Evolutionary conservation across 106 monocot species (phyloP), one percentile per base, ranked within the genome.

Genomic region (Narthecium ossifragum): DNA sequence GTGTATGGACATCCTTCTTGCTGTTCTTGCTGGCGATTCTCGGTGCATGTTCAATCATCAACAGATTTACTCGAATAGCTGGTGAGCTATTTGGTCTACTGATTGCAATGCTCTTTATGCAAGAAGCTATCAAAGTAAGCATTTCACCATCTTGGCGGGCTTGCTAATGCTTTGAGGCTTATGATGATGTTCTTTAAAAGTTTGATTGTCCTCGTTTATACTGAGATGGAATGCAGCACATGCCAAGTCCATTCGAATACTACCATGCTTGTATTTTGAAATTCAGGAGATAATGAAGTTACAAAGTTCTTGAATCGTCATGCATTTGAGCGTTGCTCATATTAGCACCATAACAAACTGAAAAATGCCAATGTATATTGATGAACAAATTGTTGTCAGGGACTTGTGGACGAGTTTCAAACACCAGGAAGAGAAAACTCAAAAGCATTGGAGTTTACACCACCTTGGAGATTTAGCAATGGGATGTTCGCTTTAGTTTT

Each of bases 91-190:
- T 92, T 47, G 92, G 92, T 29, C 41, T 92, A 17, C 83, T 92
- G 27, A 92, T 92, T 33, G 84, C 87, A 9, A 81, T 87, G 80
- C 75, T 92, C 34, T 87, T 92, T 48, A 84, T 92, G 83, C 92
- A 92, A 62, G 68, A 92, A 37, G 84, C 92, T 36, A 81, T 92
- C 23, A 73, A 76, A 76, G 92, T 92, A 54, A 46, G 70, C 20
- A 50, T 18, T 68, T n/a, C n/a, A n/a, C n/a, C n/a, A n/a, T n/a
- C n/a, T n/a, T n/a, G n/a, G n/a, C n/a, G n/a, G n/a, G n/a, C n/a
- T n/a, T n/a, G n/a, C n/a, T n/a, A n/a, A n/a, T n/a, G n/a, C n/a
- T n/a, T n/a, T n/a, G n/a, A n/a, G n/a, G n/a, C n/a, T n/a, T n/a
- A n/a, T n/a, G n/a, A n/a, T n/a, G n/a, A n/a, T n/a, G n/a, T n/a